Evolutionary conservation across 2,329 filamentous ascomycete species (phyloP).

Genomic region (Fusarium sp.): DNA sequence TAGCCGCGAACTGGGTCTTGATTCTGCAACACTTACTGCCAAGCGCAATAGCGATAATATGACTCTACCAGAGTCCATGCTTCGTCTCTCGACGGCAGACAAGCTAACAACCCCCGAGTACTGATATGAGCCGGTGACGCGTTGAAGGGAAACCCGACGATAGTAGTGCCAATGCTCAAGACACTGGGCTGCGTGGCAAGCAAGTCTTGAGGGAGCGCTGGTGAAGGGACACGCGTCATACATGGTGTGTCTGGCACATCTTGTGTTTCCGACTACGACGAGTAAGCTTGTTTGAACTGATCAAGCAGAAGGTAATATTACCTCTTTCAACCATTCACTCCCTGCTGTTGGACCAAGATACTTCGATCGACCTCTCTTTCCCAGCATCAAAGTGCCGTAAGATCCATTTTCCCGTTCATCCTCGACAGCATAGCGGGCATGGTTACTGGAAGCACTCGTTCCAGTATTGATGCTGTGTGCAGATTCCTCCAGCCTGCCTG

Average conservation of each 20-base stretch:
- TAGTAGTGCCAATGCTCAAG: neutral
- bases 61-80: slow-evolving; percentile 6
- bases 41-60: slow-evolving; percentile 7
- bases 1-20: neutral
- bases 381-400: slow-evolving; percentile 4
- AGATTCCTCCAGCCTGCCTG: neutral
- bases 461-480: neutral
- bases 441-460: neutral
- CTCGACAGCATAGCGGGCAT: neutral
- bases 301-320: neutral
- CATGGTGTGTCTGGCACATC: slow-evolving; percentile 5
- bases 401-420: slow-evolving; percentile 1
- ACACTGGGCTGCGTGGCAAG: neutral
- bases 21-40: neutral
- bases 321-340: slow-evolving; percentile 9
- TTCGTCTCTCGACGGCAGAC: neutral
- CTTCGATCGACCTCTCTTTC: slow-evolving; percentile 1
- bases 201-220: neutral
- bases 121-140: neutral
- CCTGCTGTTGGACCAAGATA: slow-evolving; percentile 8
- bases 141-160: neutral
- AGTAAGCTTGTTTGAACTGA: neutral
- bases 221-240: slow-evolving; percentile 2
- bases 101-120: neutral
- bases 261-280: slow-evolving; percentile 4